Evolutionary conservation across 176 grass and related monocot genomes (phyloP).

Genomic region (Eleusine coracana): DNA sequence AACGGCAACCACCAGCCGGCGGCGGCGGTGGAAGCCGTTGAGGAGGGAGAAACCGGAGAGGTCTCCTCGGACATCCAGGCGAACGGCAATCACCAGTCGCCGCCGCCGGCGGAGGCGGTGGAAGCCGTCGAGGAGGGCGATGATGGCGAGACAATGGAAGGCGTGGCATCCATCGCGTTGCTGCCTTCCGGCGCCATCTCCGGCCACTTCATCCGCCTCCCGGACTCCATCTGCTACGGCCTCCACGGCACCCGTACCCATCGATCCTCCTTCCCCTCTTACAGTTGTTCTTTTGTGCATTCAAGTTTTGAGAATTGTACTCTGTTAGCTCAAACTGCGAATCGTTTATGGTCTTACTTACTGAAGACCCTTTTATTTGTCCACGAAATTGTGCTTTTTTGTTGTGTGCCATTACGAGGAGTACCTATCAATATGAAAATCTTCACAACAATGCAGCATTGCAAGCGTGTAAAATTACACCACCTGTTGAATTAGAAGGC

Average conservation of each 20-base stretch:
- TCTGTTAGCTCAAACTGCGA: background rate
- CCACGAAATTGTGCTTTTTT: background rate
- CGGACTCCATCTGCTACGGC: conserved; percentile 83
- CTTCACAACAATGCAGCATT: background rate
- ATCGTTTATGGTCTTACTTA: background rate
- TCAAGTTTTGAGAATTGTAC: conserved; percentile 1
- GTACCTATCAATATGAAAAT: background rate
- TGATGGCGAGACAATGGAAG: conserved; percentile 65
- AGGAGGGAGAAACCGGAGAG: conserved; percentile 10
- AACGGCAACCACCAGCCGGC: background rate
- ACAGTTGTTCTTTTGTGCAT: background rate
- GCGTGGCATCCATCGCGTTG: conserved; percentile 92
- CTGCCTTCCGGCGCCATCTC: conserved; percentile 81
- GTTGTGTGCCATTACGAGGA: background rate
- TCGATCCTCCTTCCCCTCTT: conserved; percentile 7
- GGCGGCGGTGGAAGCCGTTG: background rate
- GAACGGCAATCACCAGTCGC: conserved; percentile 8
- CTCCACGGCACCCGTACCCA: conserved; percentile 79
- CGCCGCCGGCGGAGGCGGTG: conserved; percentile 6
- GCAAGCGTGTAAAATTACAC: background rate
- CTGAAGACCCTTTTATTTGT: background rate
- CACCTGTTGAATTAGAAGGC: background rate
- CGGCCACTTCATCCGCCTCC: conserved; percentile 88
- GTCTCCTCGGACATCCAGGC: conserved; percentile 35
- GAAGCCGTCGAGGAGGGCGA: conserved; percentile 39